Conservation (phyloP, 441 rosid genomes). For the Arabidopsis hybrid region DNA sequence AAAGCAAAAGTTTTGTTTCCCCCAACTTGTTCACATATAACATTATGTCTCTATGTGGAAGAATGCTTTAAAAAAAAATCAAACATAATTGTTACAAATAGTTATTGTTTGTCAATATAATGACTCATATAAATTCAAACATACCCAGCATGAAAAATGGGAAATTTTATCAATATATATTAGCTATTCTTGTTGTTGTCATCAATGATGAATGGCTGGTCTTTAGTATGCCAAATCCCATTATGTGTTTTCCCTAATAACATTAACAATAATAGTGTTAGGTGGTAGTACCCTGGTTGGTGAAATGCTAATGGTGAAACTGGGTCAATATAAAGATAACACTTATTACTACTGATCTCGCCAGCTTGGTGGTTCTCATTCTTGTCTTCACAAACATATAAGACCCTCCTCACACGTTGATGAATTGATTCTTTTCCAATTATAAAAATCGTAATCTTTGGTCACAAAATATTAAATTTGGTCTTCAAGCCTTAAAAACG, state of each 20-base stretch:
- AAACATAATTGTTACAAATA: too few species aligned
- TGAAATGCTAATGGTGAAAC: constrained; percentile 21
- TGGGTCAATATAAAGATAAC: constrained; percentile 28
- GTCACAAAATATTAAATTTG: not conserved
- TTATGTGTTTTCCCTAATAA: constrained; percentile 5
- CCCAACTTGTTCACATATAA: not conserved
- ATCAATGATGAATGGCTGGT: not conserved
- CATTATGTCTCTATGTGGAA: not conserved
- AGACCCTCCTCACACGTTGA: not conserved
- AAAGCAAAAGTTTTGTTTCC: constrained; percentile 23
- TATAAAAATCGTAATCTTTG: not conserved
- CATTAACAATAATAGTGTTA: constrained; percentile 37
- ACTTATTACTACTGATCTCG: constrained; percentile 32
- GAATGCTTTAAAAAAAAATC: not conserved
- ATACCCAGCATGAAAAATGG: not conserved
- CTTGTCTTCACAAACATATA: constrained; percentile 11
- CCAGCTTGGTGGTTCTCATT: constrained; percentile 30
- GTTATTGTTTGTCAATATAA: not conserved
- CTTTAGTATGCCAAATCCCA: constrained; percentile 18
- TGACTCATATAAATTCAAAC: not conserved
- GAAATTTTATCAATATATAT: too few species aligned
- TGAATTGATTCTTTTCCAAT: not conserved
- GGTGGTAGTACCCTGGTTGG: constrained; percentile 38
- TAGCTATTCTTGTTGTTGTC: too few species aligned
- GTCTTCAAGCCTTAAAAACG: not conserved